Evolutionary conservation across 148 eudicot species (phyloP).

Genomic region (Tetragonia tetragonoides): DNA sequence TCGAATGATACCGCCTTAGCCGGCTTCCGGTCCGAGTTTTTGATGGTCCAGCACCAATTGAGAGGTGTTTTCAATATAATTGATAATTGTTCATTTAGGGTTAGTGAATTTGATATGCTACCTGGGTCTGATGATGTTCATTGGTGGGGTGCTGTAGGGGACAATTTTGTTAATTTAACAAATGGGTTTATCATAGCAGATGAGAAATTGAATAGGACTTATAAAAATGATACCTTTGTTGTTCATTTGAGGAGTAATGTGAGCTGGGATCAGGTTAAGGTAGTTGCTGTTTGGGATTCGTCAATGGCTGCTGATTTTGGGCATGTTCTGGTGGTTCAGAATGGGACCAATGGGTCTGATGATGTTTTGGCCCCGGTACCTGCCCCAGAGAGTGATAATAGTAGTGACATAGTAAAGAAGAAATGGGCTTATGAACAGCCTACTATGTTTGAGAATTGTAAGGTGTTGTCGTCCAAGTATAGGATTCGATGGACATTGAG

Average conservation of each 20-base stretch:
- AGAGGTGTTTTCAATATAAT: slow-evolving; percentile 62
- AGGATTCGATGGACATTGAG: slow-evolving; percentile 83
- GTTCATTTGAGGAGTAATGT: slow-evolving; percentile 61
- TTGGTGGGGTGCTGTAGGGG: slow-evolving; percentile 84
- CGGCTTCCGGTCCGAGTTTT: slow-evolving; percentile 55
- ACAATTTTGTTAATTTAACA: slow-evolving; percentile 62
- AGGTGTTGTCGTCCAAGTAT: slow-evolving; percentile 50
- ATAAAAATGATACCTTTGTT: slow-evolving; percentile 61
- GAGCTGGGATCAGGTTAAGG: slow-evolving; percentile 67
- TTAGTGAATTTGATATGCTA: slow-evolving; percentile 80
- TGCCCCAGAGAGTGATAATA: slow-evolving; percentile 20
- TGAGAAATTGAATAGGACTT: slow-evolving; percentile 50
- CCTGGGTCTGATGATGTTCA: slow-evolving; percentile 69
- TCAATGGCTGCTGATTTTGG: slow-evolving; percentile 79
- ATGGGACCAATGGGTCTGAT: slow-evolving; percentile 30
- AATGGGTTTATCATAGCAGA: slow-evolving; percentile 71
- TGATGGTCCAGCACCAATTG: slow-evolving; percentile 82
- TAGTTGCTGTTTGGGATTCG: slow-evolving; percentile 72
- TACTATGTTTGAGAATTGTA: slow-evolving; percentile 89
- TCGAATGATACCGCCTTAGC: slow-evolving; percentile 41
- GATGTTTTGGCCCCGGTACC: slow-evolving; percentile 37
- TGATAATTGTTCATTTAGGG: slow-evolving; percentile 80
- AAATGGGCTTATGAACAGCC: slow-evolving; percentile 41
- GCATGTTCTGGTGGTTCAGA: slow-evolving; percentile 50
- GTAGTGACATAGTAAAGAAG: slow-evolving; percentile 15